Evolutionary conservation across 1,284 basidiomycete genomes (phyloP).

Genomic region (Melampsora americana): DNA sequence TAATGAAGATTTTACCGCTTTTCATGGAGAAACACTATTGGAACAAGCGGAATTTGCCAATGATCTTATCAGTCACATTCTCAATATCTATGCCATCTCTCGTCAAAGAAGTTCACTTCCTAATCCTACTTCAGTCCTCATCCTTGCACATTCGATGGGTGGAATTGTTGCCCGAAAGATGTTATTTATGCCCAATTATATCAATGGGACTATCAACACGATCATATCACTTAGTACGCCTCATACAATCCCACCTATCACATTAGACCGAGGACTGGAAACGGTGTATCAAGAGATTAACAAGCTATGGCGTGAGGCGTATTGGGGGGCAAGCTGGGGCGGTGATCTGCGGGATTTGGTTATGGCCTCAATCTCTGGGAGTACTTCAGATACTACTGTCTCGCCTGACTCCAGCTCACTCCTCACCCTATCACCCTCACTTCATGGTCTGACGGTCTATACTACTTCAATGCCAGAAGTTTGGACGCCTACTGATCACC

Average conservation of each 20-base stretch:
- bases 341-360: slow-evolving; percentile 54
- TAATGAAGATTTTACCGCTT: slow-evolving; percentile 94
- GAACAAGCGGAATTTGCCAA: slow-evolving; percentile 77
- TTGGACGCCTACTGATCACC: slow-evolving; percentile 93
- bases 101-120: slow-evolving; percentile 35
- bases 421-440: slow-evolving; percentile 53
- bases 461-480: slow-evolving; percentile 80
- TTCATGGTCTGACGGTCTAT: slow-evolving; percentile 71
- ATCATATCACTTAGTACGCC: slow-evolving; percentile 95
- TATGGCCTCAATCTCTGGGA: slow-evolving; percentile 84
- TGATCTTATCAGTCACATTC: slow-evolving; percentile 70
- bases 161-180: slow-evolving; percentile 75
- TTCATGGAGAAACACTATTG: slow-evolving; percentile 82
- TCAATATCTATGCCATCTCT: slow-evolving; percentile 65
- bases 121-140: slow-evolving; percentile 59
- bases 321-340: slow-evolving; percentile 36
- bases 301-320: slow-evolving; percentile 54
- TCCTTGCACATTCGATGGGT: slow-evolving; percentile 98
- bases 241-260: slow-evolving; percentile 79
- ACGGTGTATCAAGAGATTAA: slow-evolving; percentile 63
- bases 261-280: slow-evolving; percentile 77
- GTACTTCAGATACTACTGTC: slow-evolving; percentile 85
- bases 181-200: slow-evolving; percentile 62
- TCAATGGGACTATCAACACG: slow-evolving; percentile 61
- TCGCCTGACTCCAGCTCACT: slow-evolving; percentile 84